phyloP scores from a whole-genome alignment of 305 asterid species.

The Solanum chacoense region DNA sequence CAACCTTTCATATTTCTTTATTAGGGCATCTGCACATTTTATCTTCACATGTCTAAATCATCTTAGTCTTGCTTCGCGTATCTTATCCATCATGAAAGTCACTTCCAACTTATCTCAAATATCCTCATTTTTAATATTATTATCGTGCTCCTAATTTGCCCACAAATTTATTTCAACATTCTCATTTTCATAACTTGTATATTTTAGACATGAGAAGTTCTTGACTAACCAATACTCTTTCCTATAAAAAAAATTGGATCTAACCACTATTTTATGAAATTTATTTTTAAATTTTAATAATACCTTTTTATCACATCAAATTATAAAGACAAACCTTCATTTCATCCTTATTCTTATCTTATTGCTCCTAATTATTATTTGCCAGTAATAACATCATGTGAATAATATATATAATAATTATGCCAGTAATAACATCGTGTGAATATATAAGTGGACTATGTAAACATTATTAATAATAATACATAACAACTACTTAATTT shows the following conservation, averaged over 20 bases:
- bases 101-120: fast-evolving
- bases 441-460: background rate
- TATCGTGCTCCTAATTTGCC: background rate
- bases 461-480: background rate
- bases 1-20: background rate
- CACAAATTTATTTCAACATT: background rate
- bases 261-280: background rate
- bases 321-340: background rate
- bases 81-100: background rate
- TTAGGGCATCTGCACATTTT: background rate
- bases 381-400: background rate
- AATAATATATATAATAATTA: too few species aligned
- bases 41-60: background rate
- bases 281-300: too few species aligned
- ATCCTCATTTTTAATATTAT: background rate
- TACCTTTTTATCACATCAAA: background rate
- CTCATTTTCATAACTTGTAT: background rate
- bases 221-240: background rate
- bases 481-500: background rate
- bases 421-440: background rate
- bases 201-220: background rate
- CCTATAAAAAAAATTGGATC: background rate
- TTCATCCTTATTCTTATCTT: background rate
- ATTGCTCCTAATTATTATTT: background rate
- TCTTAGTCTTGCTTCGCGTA: background rate